Percentiles rank a stretch among this genome's conserved stretches.
These are phyloP conservation scores for Suillus clintonianus DNA, from an alignment of 768 basidiomycete genomes.

Conservation along the genomic window DNA sequence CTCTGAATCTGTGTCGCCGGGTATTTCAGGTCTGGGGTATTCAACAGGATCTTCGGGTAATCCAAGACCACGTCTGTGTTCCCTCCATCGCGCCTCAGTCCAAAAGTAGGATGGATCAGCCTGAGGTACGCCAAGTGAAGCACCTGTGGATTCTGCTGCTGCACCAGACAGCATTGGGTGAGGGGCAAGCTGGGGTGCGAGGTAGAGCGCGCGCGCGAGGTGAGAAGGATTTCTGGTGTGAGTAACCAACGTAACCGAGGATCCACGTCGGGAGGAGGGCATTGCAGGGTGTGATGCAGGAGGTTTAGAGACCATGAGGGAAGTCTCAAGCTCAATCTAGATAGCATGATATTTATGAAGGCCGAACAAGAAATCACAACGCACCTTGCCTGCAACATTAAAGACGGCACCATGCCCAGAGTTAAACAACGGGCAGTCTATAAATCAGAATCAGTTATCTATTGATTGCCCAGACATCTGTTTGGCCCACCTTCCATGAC, in stretches of 20 bases:
- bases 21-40: slow-evolving; percentile 11
- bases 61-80: slow-evolving; percentile 73
- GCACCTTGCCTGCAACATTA: slow-evolving; percentile 76
- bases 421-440: slow-evolving; percentile 81
- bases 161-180: slow-evolving; percentile 73
- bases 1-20: slow-evolving; percentile 18
- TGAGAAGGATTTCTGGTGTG: slow-evolving; percentile 72
- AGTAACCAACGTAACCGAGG: slow-evolving; percentile 66
- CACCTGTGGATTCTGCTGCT: slow-evolving; percentile 63
- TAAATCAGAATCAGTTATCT: background rate
- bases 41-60: slow-evolving; percentile 68
- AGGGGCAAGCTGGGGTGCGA: slow-evolving; percentile 59
- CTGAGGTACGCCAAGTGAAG: slow-evolving; percentile 52
- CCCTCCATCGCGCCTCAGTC: slow-evolving; percentile 72
- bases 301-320: slow-evolving; percentile 79
- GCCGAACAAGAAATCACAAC: background rate
- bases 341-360: slow-evolving; percentile 2
- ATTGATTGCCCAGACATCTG: background rate
- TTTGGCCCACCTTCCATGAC: slow-evolving; percentile 62
- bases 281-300: slow-evolving; percentile 65
- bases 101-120: slow-evolving; percentile 81
- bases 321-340: slow-evolving; percentile 82
- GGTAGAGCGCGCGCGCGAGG: slow-evolving; percentile 69
- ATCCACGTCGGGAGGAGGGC: slow-evolving; percentile 58
- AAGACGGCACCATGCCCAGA: slow-evolving; percentile 82